Evolutionary conservation across 2,329 filamentous ascomycete species (phyloP), one percentile per base, ranked within the genome.

Genomic region (Trichoderma koningii): DNA sequence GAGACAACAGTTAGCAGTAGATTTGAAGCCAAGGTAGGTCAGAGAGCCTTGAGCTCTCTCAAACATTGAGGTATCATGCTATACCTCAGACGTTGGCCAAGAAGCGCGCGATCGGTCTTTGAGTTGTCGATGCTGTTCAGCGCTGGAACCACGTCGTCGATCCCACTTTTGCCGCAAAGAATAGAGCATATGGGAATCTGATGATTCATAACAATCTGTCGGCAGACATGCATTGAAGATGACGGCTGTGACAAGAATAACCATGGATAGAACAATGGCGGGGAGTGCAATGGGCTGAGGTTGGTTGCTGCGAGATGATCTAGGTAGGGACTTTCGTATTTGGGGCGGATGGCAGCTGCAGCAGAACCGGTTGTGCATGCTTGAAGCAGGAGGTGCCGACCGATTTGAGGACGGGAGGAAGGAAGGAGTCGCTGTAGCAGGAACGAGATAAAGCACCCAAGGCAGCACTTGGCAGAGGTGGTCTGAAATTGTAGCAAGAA

Each of bases 261-360:
- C 5, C 6, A 64, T 59, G n/a, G 52, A 65, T 21, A 42, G 21
- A 51, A 61, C 55, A 44, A 68, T 60, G 48, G 64, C 26, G 2
- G 56, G 12, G 42, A 66, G 51, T 19, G 59, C 50, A 41, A 64
- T 60, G 14, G 14, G 28, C 47, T 12, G 60, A 41, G 44, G n/a
- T 45, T 15, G 66, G 60, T 41, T 66, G 44, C n/a, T 66, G 53
- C 62, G 56, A 66, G 41, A 57, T 60, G 21, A 61, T 26, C 52
- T 55, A 56, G 28, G 34, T n/a, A 56, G 28, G 34, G 21, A 15
- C 30, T 26, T 9, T 41, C 14, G 9, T 44, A 34, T 23, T 19
- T 21, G 28, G 55, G 6, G n/a, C 17, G 23, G 7, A n/a, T 57
- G 53, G 44, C 59, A 34, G 62, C 55, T 28, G 41, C 10, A 17